A percentile compares a stretch with the other conserved stretches of the same genome.
Evolutionary conservation across 2,329 filamentous ascomycete genomes (phyloP).

Genomic region (Didymella keratinophila): DNA sequence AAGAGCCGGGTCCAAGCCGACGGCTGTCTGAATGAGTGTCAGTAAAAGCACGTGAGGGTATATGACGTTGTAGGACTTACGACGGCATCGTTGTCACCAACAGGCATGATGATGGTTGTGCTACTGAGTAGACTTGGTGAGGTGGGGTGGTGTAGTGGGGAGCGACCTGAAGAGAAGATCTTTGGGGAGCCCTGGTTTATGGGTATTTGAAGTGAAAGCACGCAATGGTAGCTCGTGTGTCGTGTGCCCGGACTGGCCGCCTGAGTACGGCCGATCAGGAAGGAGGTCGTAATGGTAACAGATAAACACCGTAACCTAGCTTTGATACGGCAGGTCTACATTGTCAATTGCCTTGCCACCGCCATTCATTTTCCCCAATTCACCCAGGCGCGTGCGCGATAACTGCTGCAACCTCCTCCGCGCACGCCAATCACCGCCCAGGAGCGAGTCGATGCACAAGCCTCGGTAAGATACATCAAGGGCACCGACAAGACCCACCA

Average conservation of each 20-base stretch:
- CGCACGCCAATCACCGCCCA: slow-evolving; percentile 23
- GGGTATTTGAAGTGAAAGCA: slow-evolving; percentile 22
- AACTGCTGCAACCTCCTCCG: slow-evolving; percentile 11
- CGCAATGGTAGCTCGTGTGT: slow-evolving; percentile 22
- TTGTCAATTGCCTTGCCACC: slow-evolving; percentile 30
- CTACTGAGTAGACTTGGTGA: slow-evolving; percentile 18
- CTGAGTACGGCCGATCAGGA: slow-evolving; percentile 24
- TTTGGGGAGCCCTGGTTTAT: slow-evolving; percentile 20
- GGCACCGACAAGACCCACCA: slow-evolving; percentile 19
- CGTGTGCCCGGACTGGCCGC: slow-evolving; percentile 21
- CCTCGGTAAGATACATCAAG: slow-evolving; percentile 24
- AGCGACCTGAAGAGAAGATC: slow-evolving; percentile 26
- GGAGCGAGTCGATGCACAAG: slow-evolving; percentile 24
- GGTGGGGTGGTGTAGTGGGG: slow-evolving; percentile 15
- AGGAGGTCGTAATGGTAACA: slow-evolving; percentile 28
- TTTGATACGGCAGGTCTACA: slow-evolving; percentile 30
- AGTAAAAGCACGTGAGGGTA: slow-evolving; percentile 15
- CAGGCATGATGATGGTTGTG: slow-evolving; percentile 36
- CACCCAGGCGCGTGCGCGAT: slow-evolving; percentile 19
- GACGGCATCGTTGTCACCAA: slow-evolving; percentile 36
- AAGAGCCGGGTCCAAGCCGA: slow-evolving; percentile 46
- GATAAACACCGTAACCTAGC: slow-evolving; percentile 21
- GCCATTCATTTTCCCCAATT: slow-evolving; percentile 26
- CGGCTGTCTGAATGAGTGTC: slow-evolving; percentile 32
- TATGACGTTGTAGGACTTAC: slow-evolving; percentile 25